Evolutionary conservation across 345 rosid species (phyloP).

Genomic region (Eucalyptus regnans): DNA sequence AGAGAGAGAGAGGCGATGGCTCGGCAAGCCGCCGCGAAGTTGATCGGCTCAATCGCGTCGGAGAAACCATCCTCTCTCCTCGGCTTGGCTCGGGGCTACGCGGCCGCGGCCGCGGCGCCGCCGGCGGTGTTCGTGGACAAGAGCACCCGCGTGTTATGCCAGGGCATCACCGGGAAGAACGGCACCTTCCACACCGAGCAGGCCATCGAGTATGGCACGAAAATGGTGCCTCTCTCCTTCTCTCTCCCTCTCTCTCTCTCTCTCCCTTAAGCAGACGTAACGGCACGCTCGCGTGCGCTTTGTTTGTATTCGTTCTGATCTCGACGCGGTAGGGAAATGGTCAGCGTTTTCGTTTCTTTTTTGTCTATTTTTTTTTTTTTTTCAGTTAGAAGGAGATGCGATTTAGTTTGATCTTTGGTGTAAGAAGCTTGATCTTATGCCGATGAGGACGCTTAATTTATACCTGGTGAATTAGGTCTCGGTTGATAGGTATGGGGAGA

Average conservation of each 20-base stretch:
- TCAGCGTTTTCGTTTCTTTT: not conserved
- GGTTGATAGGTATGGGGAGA: not conserved
- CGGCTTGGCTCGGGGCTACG: constrained; percentile 23
- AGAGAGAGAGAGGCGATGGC: constrained; percentile 7
- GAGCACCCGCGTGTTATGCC: constrained; percentile 82
- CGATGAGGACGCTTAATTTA: not conserved
- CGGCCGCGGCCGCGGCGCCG: constrained; percentile 52
- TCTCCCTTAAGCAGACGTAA: not conserved
- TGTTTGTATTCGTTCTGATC: not conserved
- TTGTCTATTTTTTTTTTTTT: not conserved
- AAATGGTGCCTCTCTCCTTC: constrained; percentile 34
- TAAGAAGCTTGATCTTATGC: not conserved
- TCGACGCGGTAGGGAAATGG: not conserved
- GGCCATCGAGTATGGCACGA: constrained; percentile 95
- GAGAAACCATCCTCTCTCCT: constrained; percentile 1
- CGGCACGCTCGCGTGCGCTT: not conserved
- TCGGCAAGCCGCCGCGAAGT: constrained; percentile 26
- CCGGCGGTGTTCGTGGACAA: constrained; percentile 90
- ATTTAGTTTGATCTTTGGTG: not conserved
- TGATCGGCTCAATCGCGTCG: constrained; percentile 22
- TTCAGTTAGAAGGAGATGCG: not conserved
- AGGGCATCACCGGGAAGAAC: constrained; percentile 91
- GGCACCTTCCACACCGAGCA: constrained; percentile 95
- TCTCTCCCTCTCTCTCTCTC: not conserved
- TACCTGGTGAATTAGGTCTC: not conserved